Conservation (phyloP, 805 yeast genomes). For the Cephaloascus albidus region DNA sequence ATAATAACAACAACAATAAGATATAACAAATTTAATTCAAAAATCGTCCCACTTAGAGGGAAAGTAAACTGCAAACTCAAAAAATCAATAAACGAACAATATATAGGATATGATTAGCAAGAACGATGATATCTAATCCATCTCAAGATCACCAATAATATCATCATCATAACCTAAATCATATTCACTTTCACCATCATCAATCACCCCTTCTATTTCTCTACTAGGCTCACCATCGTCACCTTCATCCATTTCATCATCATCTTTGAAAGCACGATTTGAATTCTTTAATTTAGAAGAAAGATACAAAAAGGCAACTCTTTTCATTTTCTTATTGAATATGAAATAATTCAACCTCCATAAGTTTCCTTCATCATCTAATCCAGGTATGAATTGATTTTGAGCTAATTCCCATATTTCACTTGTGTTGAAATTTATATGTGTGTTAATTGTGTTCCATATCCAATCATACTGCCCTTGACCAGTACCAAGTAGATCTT, state of each 20-base stretch:
- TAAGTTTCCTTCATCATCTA: conserved; percentile 51
- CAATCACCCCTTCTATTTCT: conserved; percentile 10
- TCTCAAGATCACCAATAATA: conserved; percentile 30
- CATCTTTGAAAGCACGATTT: conserved; percentile 21
- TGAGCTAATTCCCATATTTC: no score
- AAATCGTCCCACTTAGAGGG: no score
- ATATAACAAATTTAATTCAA: no score
- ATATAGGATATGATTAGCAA: no score
- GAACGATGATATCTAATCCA: neutral
- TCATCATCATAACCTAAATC: conserved; percentile 21
- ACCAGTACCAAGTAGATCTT: no score
- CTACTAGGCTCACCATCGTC: conserved; percentile 18
- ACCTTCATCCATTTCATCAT: conserved; percentile 18
- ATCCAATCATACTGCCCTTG: conserved; percentile 54
- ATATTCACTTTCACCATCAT: conserved; percentile 22
- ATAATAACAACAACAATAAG: no score
- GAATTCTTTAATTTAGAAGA: conserved; percentile 27
- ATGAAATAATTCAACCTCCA: conserved; percentile 89
- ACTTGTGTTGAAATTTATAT: conserved; percentile 65
- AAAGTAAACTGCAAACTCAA: no score
- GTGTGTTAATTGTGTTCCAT: conserved; percentile 82
- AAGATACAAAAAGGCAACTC: conserved; percentile 81
- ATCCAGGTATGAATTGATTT: conserved; percentile 53
- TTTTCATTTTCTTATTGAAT: conserved; percentile 81
- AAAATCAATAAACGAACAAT: no score